phyloP scores from a whole-genome alignment of 148 eudicot genomes.

The Vaccinium corymbosum region DNA sequence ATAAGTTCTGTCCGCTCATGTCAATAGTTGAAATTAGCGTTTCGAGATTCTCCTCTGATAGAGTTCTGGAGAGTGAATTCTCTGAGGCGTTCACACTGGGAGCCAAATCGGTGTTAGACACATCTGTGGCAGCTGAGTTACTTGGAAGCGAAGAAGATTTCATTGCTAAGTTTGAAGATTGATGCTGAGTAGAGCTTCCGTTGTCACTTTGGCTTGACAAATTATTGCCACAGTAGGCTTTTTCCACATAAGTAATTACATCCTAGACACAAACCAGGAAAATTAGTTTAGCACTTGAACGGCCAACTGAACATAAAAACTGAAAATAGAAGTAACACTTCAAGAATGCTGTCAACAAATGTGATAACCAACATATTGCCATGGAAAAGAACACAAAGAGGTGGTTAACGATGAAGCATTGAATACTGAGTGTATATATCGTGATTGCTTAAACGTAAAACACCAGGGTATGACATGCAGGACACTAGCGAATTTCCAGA shows the following conservation, averaged over 20 bases:
- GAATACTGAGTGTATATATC: neutral
- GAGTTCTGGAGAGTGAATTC: slow-evolving; percentile 63
- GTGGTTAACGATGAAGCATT: neutral
- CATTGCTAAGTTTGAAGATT: slow-evolving; percentile 35
- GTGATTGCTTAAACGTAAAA: neutral
- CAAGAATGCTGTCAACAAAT: neutral
- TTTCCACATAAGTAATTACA: slow-evolving; percentile 73
- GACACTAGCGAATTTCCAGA: neutral
- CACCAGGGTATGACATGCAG: neutral
- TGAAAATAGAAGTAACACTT: neutral
- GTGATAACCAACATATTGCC: neutral
- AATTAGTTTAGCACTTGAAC: neutral
- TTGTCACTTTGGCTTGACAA: slow-evolving; percentile 56
- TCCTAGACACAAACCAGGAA: slow-evolving; percentile 46
- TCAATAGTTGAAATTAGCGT: slow-evolving; percentile 67
- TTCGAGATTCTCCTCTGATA: slow-evolving; percentile 83
- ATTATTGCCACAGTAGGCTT: slow-evolving; percentile 50
- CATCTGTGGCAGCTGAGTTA: slow-evolving; percentile 49
- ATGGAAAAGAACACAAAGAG: neutral
- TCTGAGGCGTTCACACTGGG: slow-evolving; percentile 42
- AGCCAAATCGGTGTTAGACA: slow-evolving; percentile 44
- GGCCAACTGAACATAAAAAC: neutral
- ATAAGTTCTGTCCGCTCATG: slow-evolving; percentile 51
- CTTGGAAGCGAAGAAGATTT: slow-evolving; percentile 63
- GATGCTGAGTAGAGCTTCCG: slow-evolving; percentile 57